phyloP scores from a whole-genome alignment of 179 eudicot species.

The Carnegiea gigantea region DNA sequence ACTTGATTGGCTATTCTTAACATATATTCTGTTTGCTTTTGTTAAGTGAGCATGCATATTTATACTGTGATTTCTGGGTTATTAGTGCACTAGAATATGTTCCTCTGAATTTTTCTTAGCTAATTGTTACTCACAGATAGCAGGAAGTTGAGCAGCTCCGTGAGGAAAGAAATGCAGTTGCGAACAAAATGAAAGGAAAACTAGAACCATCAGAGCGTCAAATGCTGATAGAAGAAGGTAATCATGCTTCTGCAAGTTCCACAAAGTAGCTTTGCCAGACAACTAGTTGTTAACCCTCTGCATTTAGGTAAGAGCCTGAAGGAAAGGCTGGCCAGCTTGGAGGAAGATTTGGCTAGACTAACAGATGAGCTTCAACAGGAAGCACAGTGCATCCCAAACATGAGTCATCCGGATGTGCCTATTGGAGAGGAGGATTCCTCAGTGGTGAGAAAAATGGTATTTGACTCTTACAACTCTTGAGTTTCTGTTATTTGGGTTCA shows the following conservation, averaged over 20 bases:
- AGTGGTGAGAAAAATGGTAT: constrained; percentile 65
- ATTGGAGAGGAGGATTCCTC: constrained; percentile 81
- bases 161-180: constrained; percentile 85
- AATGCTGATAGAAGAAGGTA: constrained; percentile 87
- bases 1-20: background rate
- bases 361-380: constrained; percentile 89
- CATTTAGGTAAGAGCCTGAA: constrained; percentile 72
- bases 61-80: background rate
- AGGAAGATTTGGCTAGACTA: constrained; percentile 71
- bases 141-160: constrained; percentile 98
- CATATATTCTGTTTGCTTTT: background rate
- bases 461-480: constrained; percentile 1
- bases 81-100: constrained; percentile 29
- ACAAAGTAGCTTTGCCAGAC: background rate
- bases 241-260: constrained; percentile 1
- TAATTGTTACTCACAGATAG: constrained; percentile 78
- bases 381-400: constrained; percentile 85
- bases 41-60: background rate
- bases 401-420: constrained; percentile 95
- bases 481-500: background rate
- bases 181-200: constrained; percentile 92
- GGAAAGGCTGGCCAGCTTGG: constrained; percentile 68
- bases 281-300: constrained; percentile 14
- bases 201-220: constrained; percentile 79
- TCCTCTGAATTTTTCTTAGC: constrained; percentile 63